Conservation (phyloP, 2,329 filamentous ascomycete species). For the Thelonectria rubi region DNA sequence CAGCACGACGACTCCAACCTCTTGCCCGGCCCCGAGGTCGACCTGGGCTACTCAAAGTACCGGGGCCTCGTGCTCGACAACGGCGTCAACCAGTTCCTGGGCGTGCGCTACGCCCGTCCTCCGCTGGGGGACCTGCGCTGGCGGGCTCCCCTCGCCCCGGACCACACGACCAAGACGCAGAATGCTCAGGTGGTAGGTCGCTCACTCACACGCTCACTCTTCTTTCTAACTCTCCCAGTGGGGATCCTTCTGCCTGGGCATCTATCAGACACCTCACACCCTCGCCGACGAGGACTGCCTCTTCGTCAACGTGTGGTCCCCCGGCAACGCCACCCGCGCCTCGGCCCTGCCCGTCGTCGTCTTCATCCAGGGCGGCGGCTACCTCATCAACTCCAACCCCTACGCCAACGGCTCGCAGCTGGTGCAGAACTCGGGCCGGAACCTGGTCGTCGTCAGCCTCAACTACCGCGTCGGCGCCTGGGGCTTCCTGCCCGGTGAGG, state of each 20-base stretch:
- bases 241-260: constrained; percentile 55
- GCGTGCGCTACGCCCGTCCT: constrained; percentile 62
- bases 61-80: constrained; percentile 49
- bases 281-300: constrained; percentile 56
- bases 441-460: constrained; percentile 67
- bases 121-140: constrained; percentile 61
- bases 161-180: constrained; percentile 45
- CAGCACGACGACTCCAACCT: neutral
- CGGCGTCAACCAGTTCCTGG: constrained; percentile 57
- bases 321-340: constrained; percentile 42
- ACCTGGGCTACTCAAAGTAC: constrained; percentile 58
- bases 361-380: constrained; percentile 59
- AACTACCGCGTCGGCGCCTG: constrained; percentile 71
- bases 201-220: neutral
- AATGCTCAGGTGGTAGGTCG: constrained; percentile 48
- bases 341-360: constrained; percentile 51
- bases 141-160: constrained; percentile 58
- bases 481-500: constrained; percentile 69
- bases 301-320: constrained; percentile 59
- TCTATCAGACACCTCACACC: constrained; percentile 38
- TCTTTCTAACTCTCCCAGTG: constrained; percentile 46
- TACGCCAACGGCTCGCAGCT: constrained; percentile 61
- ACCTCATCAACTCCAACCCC: constrained; percentile 57
- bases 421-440: constrained; percentile 53
- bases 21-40: constrained; percentile 37